Evolutionary conservation across 306 rosid species (phyloP), one percentile per base, ranked within the genome.

Genomic region (Lathyrus aphaca): DNA sequence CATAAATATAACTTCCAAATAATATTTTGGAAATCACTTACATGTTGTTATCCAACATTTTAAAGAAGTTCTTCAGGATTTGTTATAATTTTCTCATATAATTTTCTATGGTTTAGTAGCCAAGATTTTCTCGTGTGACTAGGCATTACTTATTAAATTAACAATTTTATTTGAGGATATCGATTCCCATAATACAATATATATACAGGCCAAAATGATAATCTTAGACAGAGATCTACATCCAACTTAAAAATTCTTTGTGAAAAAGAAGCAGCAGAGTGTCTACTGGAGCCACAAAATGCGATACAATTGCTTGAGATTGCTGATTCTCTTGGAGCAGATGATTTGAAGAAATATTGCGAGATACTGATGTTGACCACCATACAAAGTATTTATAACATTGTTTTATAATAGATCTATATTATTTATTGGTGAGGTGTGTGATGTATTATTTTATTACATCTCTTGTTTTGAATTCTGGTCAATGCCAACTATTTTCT

Each of bases 201-300:
- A n/a, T n/a, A 80, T 45, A 42, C 69, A 10, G 48, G 53, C 11
- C 82, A 84, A 40, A 79, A 76, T 46, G 82, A 76, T 74, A 80
- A 72, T 50, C 48, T 58, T 14, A 87, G 66, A 66, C 80, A 58
- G 74, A 80, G 45, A 40, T 57, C 82, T 40, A 59, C 68, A 32
- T 97, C 98, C 29, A 88, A 91, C 84, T 81, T 94, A 62, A 94
- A 87, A 82, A 82, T 92, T 74, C 91, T 90, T 10, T 90, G 97
- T 69, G 97, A 90, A 81, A 90, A 87, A 72, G 89, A 74, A 59
- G 96, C 97, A 38, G 97, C 96, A 6, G 95, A 90, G 59, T 77
- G 78, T 84, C 54, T 94, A 66, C 97, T 94, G 79, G 98, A 94
- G 83, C 98, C 98, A 71, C 88, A 97, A 19, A 94, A 94, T 79